phyloP scores from a whole-genome alignment of 805 yeast species.

The Wickerhamia fluorescens region DNA sequence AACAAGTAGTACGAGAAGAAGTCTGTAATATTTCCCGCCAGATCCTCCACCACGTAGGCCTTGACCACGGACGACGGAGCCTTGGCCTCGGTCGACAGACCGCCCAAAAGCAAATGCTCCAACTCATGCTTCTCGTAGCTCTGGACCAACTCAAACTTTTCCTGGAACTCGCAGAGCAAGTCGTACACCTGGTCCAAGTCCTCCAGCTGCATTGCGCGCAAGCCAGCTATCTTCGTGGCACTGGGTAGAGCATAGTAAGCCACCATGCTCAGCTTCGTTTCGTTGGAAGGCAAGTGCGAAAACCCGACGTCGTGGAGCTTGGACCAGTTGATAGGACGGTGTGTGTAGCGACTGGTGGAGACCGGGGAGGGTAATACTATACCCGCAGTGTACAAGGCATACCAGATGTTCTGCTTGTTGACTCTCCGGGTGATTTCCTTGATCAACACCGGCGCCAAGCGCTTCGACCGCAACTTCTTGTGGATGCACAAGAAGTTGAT shows the following conservation, averaged over 20 bases:
- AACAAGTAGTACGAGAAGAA: slow-evolving; percentile 83
- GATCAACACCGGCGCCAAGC: slow-evolving; percentile 90
- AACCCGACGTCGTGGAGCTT: slow-evolving; percentile 88
- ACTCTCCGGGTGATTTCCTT: slow-evolving; percentile 92
- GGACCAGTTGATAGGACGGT: slow-evolving; percentile 90
- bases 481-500: slow-evolving; percentile 93
- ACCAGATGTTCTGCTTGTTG: slow-evolving; percentile 82
- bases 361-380: slow-evolving; percentile 89
- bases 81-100: slow-evolving; percentile 13
- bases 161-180: slow-evolving; percentile 56
- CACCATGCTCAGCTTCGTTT: slow-evolving; percentile 61
- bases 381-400: slow-evolving; percentile 93
- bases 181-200: slow-evolving; percentile 63
- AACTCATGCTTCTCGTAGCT: slow-evolving; percentile 62
- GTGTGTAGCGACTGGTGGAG: slow-evolving; percentile 81
- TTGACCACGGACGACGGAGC: slow-evolving; percentile 49
- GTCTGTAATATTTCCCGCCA: slow-evolving; percentile 68
- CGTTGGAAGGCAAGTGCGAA: slow-evolving; percentile 65
- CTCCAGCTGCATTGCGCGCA: slow-evolving; percentile 46
- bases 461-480: slow-evolving; percentile 85
- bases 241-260: slow-evolving; percentile 53
- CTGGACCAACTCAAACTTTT: slow-evolving; percentile 68
- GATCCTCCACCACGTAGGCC: slow-evolving; percentile 68
- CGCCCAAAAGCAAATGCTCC: slow-evolving; percentile 74
- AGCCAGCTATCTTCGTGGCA: slow-evolving; percentile 42